These are phyloP conservation scores for Cordyceps sp. DNA, from an alignment of 2,329 filamentous ascomycete species.

Conservation along the genomic window DNA sequence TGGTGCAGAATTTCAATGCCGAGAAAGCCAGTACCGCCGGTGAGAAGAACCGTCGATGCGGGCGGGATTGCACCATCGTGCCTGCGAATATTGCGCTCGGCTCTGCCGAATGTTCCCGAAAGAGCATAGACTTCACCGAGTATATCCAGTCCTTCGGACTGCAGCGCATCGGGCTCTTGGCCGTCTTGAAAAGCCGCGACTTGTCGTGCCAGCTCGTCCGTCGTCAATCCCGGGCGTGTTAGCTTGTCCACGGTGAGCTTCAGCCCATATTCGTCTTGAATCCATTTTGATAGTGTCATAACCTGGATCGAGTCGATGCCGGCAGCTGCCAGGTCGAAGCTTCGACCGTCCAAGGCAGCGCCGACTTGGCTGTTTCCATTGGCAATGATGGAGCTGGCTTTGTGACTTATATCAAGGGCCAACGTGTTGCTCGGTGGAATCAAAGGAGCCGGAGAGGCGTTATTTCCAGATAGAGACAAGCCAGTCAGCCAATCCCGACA, in stretches of 20 bases:
- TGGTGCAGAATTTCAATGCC: slow-evolving; percentile 2
- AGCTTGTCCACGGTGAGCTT: neutral
- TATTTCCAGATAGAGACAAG: neutral
- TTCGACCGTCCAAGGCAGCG: neutral
- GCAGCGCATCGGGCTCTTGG: neutral
- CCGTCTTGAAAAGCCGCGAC: neutral
- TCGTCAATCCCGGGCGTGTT: neutral
- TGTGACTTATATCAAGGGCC: neutral
- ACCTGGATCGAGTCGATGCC: slow-evolving; percentile 1
- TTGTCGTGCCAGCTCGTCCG: neutral
- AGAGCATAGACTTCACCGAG: neutral
- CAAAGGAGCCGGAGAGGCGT: neutral
- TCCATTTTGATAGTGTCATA: slow-evolving; percentile 1
- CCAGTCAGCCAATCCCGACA: neutral
- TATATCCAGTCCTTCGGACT: neutral
- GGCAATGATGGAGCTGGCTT: neutral
- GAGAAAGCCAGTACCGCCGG: slow-evolving; percentile 1
- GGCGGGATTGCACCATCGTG: no score
- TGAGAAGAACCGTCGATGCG: neutral
- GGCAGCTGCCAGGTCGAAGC: neutral
- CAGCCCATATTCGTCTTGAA: neutral
- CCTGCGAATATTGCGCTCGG: neutral
- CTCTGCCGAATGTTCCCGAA: neutral
- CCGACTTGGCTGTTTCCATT: neutral
- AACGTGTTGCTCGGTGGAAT: neutral